Evolutionary conservation across 345 rosid genomes (phyloP).

Genomic region (Aethionema arabicum): DNA sequence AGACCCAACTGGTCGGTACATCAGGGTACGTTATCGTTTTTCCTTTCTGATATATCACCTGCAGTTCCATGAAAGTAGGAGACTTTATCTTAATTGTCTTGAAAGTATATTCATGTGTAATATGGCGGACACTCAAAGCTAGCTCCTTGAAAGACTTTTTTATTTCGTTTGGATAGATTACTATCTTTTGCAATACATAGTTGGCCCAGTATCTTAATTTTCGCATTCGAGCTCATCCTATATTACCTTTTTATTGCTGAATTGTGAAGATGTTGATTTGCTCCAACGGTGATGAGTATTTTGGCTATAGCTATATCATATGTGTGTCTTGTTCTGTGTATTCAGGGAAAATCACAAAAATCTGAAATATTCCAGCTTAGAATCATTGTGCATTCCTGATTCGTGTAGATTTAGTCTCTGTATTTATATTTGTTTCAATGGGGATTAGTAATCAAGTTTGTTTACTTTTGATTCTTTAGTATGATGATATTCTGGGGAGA

Average conservation of each 20-base stretch:
- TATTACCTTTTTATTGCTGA: not conserved
- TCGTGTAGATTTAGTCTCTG: not conserved
- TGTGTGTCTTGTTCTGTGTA: not conserved
- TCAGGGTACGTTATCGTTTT: constrained; percentile 45
- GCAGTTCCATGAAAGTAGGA: not conserved
- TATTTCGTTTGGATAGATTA: not conserved
- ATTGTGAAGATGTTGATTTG: not conserved
- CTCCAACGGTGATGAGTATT: not conserved
- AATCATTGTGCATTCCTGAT: not conserved
- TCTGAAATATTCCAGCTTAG: not conserved
- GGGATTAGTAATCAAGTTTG: not conserved
- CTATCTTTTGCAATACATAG: not conserved
- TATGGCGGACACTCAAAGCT: not conserved
- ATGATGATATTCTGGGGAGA: constrained; percentile 79
- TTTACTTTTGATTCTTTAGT: constrained; percentile 45
- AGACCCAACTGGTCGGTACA: constrained; percentile 67
- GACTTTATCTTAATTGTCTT: not conserved
- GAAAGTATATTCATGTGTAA: not conserved
- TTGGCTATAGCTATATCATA: not conserved
- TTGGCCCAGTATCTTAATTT: too few species aligned
- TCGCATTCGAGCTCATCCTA: not conserved
- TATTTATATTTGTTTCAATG: not conserved
- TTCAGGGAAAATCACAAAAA: not conserved
- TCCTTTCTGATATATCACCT: not conserved
- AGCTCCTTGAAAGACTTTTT: not conserved